Conservation (phyloP, 257 asterid genomes). For the Nicotiana obtusifolia region DNA sequence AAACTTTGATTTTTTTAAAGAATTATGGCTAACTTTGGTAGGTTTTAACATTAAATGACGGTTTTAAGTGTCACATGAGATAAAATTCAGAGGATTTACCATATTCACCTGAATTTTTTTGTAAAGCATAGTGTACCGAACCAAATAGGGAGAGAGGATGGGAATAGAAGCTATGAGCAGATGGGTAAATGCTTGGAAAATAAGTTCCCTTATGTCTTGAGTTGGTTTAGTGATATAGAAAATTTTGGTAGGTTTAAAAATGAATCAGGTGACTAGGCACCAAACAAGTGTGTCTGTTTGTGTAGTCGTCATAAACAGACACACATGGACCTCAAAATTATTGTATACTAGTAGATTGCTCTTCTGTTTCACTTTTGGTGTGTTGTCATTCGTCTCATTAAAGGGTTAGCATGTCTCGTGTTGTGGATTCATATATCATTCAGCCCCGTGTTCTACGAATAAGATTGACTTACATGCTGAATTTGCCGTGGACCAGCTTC, state of each 20-base stretch:
- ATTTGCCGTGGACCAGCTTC: background rate
- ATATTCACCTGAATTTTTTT: background rate
- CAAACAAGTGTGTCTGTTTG: background rate
- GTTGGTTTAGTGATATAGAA: background rate
- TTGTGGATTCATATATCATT: background rate
- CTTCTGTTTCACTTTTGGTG: background rate
- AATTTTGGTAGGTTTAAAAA: background rate
- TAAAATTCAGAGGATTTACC: background rate
- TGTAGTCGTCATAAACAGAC: background rate
- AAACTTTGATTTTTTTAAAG: background rate
- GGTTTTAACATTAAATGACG: background rate
- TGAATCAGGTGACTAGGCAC: slow-evolving; percentile 4
- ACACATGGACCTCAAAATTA: background rate
- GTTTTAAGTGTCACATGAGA: background rate
- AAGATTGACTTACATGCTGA: background rate
- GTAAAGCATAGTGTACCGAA: background rate
- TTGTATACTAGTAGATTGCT: slow-evolving; percentile 1
- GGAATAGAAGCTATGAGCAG: background rate
- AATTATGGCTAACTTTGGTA: background rate
- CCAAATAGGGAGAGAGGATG: background rate
- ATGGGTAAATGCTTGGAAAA: background rate
- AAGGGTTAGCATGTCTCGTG: background rate
- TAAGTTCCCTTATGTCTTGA: slow-evolving; percentile 2
- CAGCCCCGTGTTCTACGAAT: background rate
- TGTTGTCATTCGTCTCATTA: background rate